Conservation (phyloP, 1,284 basidiomycete genomes). For the Fomitopsis betulina region DNA sequence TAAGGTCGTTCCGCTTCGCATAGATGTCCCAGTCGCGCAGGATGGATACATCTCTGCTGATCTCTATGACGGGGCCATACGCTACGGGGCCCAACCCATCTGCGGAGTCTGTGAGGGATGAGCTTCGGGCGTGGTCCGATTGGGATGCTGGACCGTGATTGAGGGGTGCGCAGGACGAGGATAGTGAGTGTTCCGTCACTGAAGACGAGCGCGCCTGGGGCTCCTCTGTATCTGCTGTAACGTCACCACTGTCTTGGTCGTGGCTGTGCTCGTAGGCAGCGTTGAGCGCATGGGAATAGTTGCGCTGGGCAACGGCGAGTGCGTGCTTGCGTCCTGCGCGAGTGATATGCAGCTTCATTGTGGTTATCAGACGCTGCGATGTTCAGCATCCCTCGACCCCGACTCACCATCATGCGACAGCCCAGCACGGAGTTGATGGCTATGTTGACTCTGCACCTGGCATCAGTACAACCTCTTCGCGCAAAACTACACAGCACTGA, state of each 20-base stretch:
- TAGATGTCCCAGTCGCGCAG: neutral
- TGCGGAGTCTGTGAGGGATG: neutral
- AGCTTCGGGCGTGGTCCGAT: neutral
- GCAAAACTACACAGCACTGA: neutral
- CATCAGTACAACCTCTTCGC: neutral
- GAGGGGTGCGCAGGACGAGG: neutral
- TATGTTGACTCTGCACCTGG: neutral
- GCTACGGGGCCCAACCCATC: neutral
- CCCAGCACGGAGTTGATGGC: conserved; percentile 7
- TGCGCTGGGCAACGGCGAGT: neutral
- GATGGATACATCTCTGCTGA: neutral
- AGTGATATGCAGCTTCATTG: neutral
- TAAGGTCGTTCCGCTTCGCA: neutral
- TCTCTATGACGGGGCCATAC: neutral
- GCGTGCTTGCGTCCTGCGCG: neutral
- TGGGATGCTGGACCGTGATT: neutral
- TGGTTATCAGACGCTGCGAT: neutral
- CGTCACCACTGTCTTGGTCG: neutral
- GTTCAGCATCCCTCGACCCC: neutral
- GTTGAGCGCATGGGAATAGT: neutral
- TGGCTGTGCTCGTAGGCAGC: neutral
- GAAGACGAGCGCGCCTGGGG: neutral
- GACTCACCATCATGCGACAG: conserved; percentile 7
- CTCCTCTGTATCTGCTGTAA: no score
- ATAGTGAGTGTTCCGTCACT: neutral